Percentiles rank a stretch among this genome's conserved stretches.
phyloP scores from a whole-genome alignment of 2,329 filamentous ascomycete genomes.

The Xylaria sp. region DNA sequence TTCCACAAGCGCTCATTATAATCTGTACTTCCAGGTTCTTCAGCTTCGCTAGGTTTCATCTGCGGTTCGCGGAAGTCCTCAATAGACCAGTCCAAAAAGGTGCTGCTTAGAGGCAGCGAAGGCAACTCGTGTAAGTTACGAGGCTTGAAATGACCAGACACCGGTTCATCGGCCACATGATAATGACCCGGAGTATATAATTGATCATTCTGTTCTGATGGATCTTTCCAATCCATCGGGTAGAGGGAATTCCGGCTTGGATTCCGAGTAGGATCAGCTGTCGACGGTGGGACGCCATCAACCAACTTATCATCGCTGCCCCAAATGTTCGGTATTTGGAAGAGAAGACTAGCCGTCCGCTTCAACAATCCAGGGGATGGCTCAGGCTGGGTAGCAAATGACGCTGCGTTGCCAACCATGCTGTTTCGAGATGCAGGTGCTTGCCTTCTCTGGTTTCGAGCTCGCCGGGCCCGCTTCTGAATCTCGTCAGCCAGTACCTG shows the following conservation, averaged over 20 bases:
- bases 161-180: slow-evolving; percentile 68
- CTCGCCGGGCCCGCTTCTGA: slow-evolving; percentile 44
- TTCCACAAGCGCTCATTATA: slow-evolving; percentile 96
- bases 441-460: slow-evolving; percentile 42
- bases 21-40: slow-evolving; percentile 91
- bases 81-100: slow-evolving; percentile 90
- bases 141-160: slow-evolving; percentile 68
- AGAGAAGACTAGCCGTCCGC: slow-evolving; percentile 58
- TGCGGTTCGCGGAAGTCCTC: slow-evolving; percentile 98
- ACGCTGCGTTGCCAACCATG: slow-evolving; percentile 35
- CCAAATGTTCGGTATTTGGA: slow-evolving; percentile 49
- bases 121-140: slow-evolving; percentile 56
- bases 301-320: slow-evolving; percentile 42
- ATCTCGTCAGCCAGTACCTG: slow-evolving; percentile 72
- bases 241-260: slow-evolving; percentile 39
- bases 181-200: slow-evolving; percentile 64
- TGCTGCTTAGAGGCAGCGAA: slow-evolving; percentile 69
- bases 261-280: slow-evolving; percentile 35
- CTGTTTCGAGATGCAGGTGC: slow-evolving; percentile 40
- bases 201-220: slow-evolving; percentile 71
- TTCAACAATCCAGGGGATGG: slow-evolving; percentile 56
- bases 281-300: slow-evolving; percentile 30
- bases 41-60: slow-evolving; percentile 93
- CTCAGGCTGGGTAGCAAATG: slow-evolving; percentile 38
- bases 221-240: slow-evolving; percentile 42